Evolutionary conservation across 2,329 filamentous ascomycete genomes (phyloP), one percentile per base, ranked within the genome.

Genomic region (Proliferodiscus dingleyae): DNA sequence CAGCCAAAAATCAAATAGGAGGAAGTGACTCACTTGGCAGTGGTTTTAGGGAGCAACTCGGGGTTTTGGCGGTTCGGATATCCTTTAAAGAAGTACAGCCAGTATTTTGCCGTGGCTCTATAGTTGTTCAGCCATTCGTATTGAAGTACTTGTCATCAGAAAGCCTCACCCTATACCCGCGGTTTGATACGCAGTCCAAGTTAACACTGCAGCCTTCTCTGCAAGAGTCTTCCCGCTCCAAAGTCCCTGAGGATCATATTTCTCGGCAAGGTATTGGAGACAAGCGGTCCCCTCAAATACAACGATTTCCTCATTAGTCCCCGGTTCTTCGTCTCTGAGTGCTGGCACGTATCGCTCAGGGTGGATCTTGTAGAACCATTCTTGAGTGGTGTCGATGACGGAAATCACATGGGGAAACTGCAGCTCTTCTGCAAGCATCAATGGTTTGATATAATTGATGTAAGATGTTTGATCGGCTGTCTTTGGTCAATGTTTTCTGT

Each of bases 401-500:
- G 62, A 62, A n/a, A 66, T 32, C 5, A 62, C 44, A 45, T 68
- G 54, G 3, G 58, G 55, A 16, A 64, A 40, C 7, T 57, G 6
- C 1, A 69, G 55, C 51, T 68, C 64, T 44, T 61, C 51, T 13
- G 62, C 64, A 3, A 69, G 50, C 3, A 68, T 67, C 0, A 69
- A 47, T 1, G 63, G 61, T 41, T 69, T 69, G 41, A 69, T 66
- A 51, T 64, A 68, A 46, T 68, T 68, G 47, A 67, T 66, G 52
- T 64, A 66, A 23, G 42, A 59, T 2, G 65, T 66, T 51, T 64
- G 39, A 38, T 64, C 61, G 22, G 63, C 63, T 66, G 42, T n/a
- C n/a, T n/a, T n/a, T n/a, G n/a, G n/a, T n/a, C n/a, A n/a, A n/a
- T n/a, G n/a, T n/a, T n/a, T n/a, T n/a, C n/a, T n/a, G n/a, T n/a